These are phyloP conservation scores for Bjerkandera adusta DNA, from an alignment of 1,284 basidiomycete genomes.

Conservation along the genomic window DNA sequence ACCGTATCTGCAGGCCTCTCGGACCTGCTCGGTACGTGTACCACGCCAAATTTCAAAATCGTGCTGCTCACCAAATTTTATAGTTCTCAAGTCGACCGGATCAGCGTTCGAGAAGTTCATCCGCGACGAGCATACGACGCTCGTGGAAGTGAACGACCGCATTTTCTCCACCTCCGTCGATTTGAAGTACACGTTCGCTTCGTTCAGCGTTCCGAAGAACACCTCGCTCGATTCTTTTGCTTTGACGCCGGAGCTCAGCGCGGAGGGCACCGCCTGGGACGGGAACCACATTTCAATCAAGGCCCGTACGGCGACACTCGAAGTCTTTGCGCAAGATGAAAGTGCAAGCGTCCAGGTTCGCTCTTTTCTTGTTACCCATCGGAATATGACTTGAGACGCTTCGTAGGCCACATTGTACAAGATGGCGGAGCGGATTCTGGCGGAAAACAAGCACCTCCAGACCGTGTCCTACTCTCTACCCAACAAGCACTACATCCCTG, in stretches of 20 bases:
- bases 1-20: slow-evolving; percentile 67
- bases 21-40: slow-evolving; percentile 71
- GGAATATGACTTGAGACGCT: slow-evolving; percentile 3
- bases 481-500: slow-evolving; percentile 92
- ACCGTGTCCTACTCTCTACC: slow-evolving; percentile 78
- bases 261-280: slow-evolving; percentile 58
- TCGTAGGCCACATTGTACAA: slow-evolving; percentile 85
- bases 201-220: slow-evolving; percentile 44
- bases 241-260: slow-evolving; percentile 32
- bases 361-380: neutral
- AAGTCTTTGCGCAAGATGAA: slow-evolving; percentile 84
- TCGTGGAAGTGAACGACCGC: slow-evolving; percentile 79
- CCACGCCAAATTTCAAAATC: neutral
- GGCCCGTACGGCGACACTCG: slow-evolving; percentile 70
- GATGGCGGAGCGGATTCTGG: slow-evolving; percentile 78
- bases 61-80: neutral
- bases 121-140: slow-evolving; percentile 87
- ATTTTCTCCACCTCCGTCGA: slow-evolving; percentile 87
- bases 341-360: slow-evolving; percentile 89
- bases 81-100: slow-evolving; percentile 89
- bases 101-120: slow-evolving; percentile 85
- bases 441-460: slow-evolving; percentile 60
- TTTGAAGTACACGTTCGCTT: slow-evolving; percentile 63
- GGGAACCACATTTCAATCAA: slow-evolving; percentile 52
- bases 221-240: slow-evolving; percentile 37